A percentile compares a stretch with the other conserved stretches of the same genome.
Conservation (phyloP, 805 yeast genomes). For the Blastobotrys attinorum region DNA sequence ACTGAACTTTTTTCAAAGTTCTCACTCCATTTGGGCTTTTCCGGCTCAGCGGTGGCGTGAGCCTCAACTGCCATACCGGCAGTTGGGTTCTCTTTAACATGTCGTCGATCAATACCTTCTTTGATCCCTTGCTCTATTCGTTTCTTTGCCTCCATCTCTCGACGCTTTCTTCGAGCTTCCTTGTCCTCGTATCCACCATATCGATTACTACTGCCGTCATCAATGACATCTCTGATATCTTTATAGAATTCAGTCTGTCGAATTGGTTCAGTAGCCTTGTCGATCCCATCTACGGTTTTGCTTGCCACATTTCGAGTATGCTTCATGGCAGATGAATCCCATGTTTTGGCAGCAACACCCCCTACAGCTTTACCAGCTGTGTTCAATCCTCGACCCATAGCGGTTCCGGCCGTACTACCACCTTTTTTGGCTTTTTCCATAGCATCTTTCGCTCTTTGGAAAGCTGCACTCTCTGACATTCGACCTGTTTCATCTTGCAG, state of each 20-base stretch:
- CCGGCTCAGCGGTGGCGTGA: constrained; percentile 71
- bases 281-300: constrained; percentile 75
- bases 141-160: constrained; percentile 39
- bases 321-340: constrained; percentile 93
- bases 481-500: constrained; percentile 93
- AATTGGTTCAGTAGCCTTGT: constrained; percentile 83
- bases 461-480: constrained; percentile 89
- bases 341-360: constrained; percentile 78
- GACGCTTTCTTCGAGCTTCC: constrained; percentile 68
- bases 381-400: constrained; percentile 63
- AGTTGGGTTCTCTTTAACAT: constrained; percentile 54
- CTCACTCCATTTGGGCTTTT: constrained; percentile 58
- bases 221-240: constrained; percentile 79
- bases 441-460: constrained; percentile 88
- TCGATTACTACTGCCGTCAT: constrained; percentile 79
- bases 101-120: constrained; percentile 53
- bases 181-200: constrained; percentile 90
- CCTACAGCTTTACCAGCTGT: constrained; percentile 95
- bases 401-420: constrained; percentile 37
- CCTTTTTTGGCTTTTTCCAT: constrained; percentile 76
- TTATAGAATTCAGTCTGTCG: constrained; percentile 84
- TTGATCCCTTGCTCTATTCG: constrained; percentile 37
- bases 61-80: constrained; percentile 80
- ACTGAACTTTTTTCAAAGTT: constrained; percentile 59
- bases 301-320: constrained; percentile 82